Evolutionary conservation across 352 stramenopile genomes (phyloP).

Genomic region (Pythium aquatile): DNA sequence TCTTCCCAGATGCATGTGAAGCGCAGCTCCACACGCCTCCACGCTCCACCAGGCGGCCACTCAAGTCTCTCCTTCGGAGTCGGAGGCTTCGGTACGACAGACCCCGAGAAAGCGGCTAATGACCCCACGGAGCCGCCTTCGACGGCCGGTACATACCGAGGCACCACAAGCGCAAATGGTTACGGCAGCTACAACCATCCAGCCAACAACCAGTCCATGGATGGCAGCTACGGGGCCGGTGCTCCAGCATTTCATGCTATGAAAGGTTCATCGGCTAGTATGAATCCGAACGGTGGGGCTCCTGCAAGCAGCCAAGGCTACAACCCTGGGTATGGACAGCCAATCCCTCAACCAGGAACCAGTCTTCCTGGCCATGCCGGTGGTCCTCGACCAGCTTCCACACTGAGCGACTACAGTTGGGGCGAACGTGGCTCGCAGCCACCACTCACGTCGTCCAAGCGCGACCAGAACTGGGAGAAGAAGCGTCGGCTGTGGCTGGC

Average conservation of each 20-base stretch:
- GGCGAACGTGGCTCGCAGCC: slow-evolving; percentile 46
- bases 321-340: not conserved
- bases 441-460: slow-evolving; percentile 71
- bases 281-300: slow-evolving; percentile 1
- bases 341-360: not conserved
- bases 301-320: slow-evolving; percentile 13
- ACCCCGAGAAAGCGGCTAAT: slow-evolving; percentile 26
- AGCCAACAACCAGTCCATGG: slow-evolving; percentile 21
- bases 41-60: slow-evolving; percentile 58
- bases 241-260: slow-evolving; percentile 20
- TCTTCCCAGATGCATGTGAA: slow-evolving; percentile 74
- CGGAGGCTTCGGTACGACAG: slow-evolving; percentile 54
- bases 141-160: slow-evolving; percentile 5
- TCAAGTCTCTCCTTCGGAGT: slow-evolving; percentile 68
- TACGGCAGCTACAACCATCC: slow-evolving; percentile 21
- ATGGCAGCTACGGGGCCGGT: slow-evolving; percentile 5
- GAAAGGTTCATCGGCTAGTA: slow-evolving; percentile 6
- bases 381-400: slow-evolving; percentile 17
- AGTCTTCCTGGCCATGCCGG: not conserved
- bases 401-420: slow-evolving; percentile 32
- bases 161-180: not conserved
- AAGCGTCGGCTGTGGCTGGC: slow-evolving; percentile 70
- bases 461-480: slow-evolving; percentile 81
- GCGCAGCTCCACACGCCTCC: slow-evolving; percentile 72
- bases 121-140: slow-evolving; percentile 17